Percentiles rank a stretch among this genome's conserved stretches.
Evolutionary conservation across 768 basidiomycete species (phyloP).

Genomic region (Pulveroboletus sp.): DNA sequence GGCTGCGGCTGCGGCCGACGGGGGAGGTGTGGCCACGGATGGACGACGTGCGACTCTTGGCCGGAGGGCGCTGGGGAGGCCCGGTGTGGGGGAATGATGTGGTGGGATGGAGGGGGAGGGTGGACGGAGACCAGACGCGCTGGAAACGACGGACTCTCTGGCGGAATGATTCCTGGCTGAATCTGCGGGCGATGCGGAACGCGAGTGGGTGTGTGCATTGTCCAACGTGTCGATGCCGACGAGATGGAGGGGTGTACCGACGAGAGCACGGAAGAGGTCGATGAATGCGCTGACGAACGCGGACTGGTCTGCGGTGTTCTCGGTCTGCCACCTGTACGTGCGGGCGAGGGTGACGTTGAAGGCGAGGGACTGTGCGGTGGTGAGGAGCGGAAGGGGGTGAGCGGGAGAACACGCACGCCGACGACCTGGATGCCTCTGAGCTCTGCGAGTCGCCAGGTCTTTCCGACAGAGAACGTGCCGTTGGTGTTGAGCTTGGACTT

Average conservation of each 20-base stretch:
- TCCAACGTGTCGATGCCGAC: conserved; percentile 49
- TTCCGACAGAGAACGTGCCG: conserved; percentile 93
- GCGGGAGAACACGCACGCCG: conserved; percentile 52
- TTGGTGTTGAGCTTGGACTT: conserved; percentile 97
- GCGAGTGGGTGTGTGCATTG: conserved; percentile 29
- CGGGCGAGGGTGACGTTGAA: conserved; percentile 87
- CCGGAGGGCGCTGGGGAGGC: conserved; percentile 32
- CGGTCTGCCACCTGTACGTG: conserved; percentile 89
- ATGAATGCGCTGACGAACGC: conserved; percentile 68
- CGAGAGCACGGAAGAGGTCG: conserved; percentile 53
- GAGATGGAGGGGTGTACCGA: conserved; percentile 51
- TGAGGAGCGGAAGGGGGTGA: conserved; percentile 19
- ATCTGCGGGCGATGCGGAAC: conserved; percentile 41
- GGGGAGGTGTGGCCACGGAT: conserved; percentile 40
- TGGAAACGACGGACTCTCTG: conserved; percentile 23
- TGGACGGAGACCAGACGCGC: conserved; percentile 16
- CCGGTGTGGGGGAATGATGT: conserved; percentile 17
- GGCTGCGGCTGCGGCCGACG: conserved; percentile 24
- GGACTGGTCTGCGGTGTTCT: conserved; percentile 67
- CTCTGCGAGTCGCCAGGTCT: conserved; percentile 89
- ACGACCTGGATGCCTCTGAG: conserved; percentile 76
- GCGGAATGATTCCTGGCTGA: conserved; percentile 23
- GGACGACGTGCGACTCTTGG: conserved; percentile 40
- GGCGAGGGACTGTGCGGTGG: conserved; percentile 44
- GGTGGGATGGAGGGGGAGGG: conserved; percentile 20